Evolutionary conservation across 768 basidiomycete species (phyloP).

Genomic region (Cantharellus anzutake): DNA sequence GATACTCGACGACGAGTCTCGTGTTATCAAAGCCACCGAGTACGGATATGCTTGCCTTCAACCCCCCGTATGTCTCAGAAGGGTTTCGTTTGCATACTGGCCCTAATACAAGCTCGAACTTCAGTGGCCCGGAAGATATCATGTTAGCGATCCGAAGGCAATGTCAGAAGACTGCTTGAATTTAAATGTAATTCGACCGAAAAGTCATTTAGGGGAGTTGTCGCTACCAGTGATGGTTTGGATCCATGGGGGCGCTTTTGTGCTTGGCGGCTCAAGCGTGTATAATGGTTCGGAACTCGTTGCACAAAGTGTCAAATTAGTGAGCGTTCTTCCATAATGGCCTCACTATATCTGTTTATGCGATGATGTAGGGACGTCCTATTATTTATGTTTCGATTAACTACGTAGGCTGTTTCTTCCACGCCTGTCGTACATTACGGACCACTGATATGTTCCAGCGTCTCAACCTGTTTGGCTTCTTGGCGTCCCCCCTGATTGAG

Average conservation of each 20-base stretch:
- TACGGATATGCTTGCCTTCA: background rate
- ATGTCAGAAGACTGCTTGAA: constrained; percentile 1
- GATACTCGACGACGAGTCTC: background rate
- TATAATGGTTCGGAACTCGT: background rate
- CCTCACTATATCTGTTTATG: background rate
- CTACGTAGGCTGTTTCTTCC: background rate
- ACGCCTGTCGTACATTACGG: background rate
- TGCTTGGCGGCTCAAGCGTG: background rate
- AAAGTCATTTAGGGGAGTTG: background rate
- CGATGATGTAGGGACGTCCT: background rate
- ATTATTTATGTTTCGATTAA: constrained; percentile 6
- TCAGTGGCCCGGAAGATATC: background rate
- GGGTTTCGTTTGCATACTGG: background rate
- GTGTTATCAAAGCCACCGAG: background rate
- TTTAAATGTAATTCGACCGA: background rate
- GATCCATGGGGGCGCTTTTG: background rate
- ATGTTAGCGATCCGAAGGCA: background rate
- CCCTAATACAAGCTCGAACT: background rate
- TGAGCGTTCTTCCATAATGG: background rate
- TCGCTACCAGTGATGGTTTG: constrained; percentile 1
- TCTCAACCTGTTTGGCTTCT: background rate
- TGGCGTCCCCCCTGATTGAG: background rate
- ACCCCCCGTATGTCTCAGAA: background rate
- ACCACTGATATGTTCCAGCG: background rate
- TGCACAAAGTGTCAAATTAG: background rate